Evolutionary conservation across 1,139 yeast species (phyloP), one percentile per base, ranked within the genome.

Genomic region (Hanseniaspora sp.): DNA sequence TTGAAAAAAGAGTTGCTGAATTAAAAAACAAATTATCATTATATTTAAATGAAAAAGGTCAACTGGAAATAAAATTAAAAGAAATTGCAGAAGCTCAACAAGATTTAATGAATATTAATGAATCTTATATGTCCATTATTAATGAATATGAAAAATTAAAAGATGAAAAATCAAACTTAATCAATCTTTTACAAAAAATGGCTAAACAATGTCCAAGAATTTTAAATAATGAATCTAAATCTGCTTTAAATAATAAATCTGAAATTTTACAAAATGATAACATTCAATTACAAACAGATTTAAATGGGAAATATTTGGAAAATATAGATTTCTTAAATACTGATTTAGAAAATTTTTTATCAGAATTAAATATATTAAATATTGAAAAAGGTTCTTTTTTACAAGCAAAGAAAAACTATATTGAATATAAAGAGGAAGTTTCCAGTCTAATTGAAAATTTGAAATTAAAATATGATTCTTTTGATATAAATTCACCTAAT

Each of bases 371-470:
- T 15, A 64, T 66, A 4, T 73, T 81, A 4, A 82, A 83, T 35
- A 67, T 68, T 34, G 78, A 83, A 59, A 77, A 88, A 1, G 83
- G 84, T 51, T 67, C 67, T 12, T 70, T 90, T 7, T 87, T 88
- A 67, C 79, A 79, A 47, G 76, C 87, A 1, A 86, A 87, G 64
- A 96, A 87, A 66, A 83, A 82, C 57, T 88, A 85, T 62, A 96
- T 88, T 66, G 87, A 33, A 80, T 84, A 42, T 79, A 78, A 59
- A 67, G 80, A 34, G 87, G 84, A 45, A 80, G 79, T 57, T 66
- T 82, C 46, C 69, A 70, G 38, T 78, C 76, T 58, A 76, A 76
- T 55, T 72, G 72, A 57, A 62, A 63, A 23, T 1, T 65, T 77
- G 29, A 59, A 60, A 15, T 78, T 76, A 46, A 83, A 79, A 60